Evolutionary conservation across 345 rosid genomes (phyloP).

Genomic region (Geranium rotundifolium): DNA sequence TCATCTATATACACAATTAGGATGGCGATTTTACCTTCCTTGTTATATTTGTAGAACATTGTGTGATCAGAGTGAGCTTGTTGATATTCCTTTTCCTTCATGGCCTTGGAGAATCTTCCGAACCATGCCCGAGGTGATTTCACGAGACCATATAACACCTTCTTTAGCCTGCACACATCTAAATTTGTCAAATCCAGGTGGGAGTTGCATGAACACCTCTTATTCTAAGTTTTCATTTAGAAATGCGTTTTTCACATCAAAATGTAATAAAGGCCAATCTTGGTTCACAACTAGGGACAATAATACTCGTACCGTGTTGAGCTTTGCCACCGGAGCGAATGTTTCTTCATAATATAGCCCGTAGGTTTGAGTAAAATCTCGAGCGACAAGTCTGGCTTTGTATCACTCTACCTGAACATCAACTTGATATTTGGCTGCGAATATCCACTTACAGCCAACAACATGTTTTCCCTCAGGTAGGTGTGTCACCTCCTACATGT

Average conservation of each 20-base stretch:
- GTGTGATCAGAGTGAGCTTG: neutral
- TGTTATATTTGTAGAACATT: neutral
- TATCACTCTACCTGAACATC: neutral
- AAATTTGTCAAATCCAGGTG: neutral
- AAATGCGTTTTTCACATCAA: too few species aligned
- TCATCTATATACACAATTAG: neutral
- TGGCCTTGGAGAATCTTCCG: neutral
- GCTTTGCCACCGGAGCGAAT: neutral
- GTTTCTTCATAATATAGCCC: neutral
- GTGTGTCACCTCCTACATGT: too few species aligned
- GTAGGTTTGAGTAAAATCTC: neutral
- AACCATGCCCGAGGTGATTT: slow-evolving; percentile 3
- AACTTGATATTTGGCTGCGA: neutral
- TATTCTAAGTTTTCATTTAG: too few species aligned
- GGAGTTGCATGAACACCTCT: too few species aligned
- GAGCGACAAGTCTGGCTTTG: neutral
- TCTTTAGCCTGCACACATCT: neutral
- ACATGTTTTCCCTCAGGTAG: neutral
- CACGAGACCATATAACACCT: slow-evolving; percentile 1
- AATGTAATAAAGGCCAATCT: slow-evolving; percentile 1
- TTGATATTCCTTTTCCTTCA: neutral
- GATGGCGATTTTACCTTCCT: neutral
- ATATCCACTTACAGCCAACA: neutral
- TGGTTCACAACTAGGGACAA: slow-evolving; percentile 2
- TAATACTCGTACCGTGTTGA: neutral